Conservation (phyloP, 768 basidiomycete species). For the Rhodotorula paludigena region DNA sequence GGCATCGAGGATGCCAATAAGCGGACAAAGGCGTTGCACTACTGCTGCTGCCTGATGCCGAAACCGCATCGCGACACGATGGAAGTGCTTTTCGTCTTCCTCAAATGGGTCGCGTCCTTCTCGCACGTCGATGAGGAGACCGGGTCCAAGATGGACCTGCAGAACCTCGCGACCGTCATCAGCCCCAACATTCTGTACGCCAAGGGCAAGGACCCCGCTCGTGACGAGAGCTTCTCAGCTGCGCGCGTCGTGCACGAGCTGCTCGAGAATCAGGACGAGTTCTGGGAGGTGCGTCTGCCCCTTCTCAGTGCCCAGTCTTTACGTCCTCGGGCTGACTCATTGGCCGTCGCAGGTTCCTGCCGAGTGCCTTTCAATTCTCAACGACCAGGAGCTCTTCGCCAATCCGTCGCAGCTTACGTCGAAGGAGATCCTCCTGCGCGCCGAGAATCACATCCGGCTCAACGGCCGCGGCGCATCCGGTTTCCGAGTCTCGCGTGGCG, state of each 20-base stretch:
- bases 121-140: slow-evolving; percentile 96
- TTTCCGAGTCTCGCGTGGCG: slow-evolving; percentile 18
- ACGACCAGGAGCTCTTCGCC: slow-evolving; percentile 86
- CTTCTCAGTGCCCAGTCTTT: not conserved
- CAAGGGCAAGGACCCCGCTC: slow-evolving; percentile 68
- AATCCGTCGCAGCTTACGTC: slow-evolving; percentile 81
- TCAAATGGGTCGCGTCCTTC: slow-evolving; percentile 99
- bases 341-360: slow-evolving; percentile 56
- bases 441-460: slow-evolving; percentile 52
- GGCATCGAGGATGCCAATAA: slow-evolving; percentile 70
- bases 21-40: slow-evolving; percentile 74
- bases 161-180: slow-evolving; percentile 93
- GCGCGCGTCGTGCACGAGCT: slow-evolving; percentile 79
- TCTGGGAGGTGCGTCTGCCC: slow-evolving; percentile 59
- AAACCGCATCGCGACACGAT: slow-evolving; percentile 93
- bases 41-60: slow-evolving; percentile 78
- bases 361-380: slow-evolving; percentile 78
- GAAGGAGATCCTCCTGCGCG: slow-evolving; percentile 94
- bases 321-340: not conserved
- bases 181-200: slow-evolving; percentile 93
- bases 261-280: slow-evolving; percentile 89
- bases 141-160: slow-evolving; percentile 95
- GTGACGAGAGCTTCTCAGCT: slow-evolving; percentile 87
- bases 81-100: slow-evolving; percentile 95
- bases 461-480: not conserved